Conservation (phyloP, 441 rosid species). For the Dalechampia spathulata region DNA sequence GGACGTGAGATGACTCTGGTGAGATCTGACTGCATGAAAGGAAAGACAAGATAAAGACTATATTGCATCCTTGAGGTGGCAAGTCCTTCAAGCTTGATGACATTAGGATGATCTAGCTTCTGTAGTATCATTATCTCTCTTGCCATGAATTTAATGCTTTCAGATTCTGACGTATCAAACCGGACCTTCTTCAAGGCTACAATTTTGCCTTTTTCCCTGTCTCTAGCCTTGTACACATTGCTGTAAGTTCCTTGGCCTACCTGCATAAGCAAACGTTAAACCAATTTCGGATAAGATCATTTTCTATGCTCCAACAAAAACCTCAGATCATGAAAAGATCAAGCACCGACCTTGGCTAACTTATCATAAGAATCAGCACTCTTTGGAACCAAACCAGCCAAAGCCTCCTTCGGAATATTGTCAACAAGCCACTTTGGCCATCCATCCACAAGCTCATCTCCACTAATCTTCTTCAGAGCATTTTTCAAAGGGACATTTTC, state of each 20-base stretch:
- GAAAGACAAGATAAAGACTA: slow-evolving; percentile 80
- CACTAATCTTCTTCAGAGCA: slow-evolving; percentile 33
- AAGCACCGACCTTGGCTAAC: slow-evolving; percentile 45
- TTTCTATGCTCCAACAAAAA: background rate
- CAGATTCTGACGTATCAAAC: slow-evolving; percentile 74
- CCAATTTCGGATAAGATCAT: background rate
- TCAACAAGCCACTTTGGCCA: slow-evolving; percentile 81
- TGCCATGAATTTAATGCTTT: slow-evolving; percentile 85
- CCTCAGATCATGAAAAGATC: background rate
- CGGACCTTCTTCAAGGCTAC: slow-evolving; percentile 85
- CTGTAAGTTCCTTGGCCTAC: slow-evolving; percentile 86
- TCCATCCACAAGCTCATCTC: slow-evolving; percentile 45
- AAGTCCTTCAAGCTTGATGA: slow-evolving; percentile 75
- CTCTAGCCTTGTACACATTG: slow-evolving; percentile 84
- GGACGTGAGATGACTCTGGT: slow-evolving; percentile 59
- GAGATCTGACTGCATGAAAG: slow-evolving; percentile 62
- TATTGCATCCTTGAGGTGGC: slow-evolving; percentile 91
- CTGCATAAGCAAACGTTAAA: too few relatives aligned
- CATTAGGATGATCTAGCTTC: slow-evolving; percentile 69
- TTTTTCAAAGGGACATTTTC: slow-evolving; percentile 15
- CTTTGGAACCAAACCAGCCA: slow-evolving; percentile 46
- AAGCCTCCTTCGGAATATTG: slow-evolving; percentile 38
- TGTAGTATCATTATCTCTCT: slow-evolving; percentile 68
- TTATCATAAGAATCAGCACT: slow-evolving; percentile 66
- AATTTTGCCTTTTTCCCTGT: slow-evolving; percentile 55